Percentiles rank a stretch among this genome's conserved stretches.
phyloP scores from a whole-genome alignment of 2,329 filamentous ascomycete species.

The Neofusicoccum ribis region DNA sequence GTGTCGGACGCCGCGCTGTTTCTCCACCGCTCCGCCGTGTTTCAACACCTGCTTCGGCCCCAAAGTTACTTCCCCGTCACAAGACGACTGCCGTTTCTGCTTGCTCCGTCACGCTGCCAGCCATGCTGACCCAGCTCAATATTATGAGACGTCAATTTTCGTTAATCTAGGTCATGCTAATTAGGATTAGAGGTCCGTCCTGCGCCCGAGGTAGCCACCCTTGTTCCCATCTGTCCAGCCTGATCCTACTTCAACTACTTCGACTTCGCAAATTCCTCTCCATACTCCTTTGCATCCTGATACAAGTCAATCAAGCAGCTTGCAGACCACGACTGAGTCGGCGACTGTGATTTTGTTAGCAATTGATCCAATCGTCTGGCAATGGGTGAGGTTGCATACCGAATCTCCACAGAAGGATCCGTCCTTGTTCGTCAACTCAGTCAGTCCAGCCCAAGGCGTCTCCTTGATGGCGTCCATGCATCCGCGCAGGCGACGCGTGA shows the following conservation, averaged over 20 bases:
- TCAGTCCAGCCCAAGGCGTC: conserved; percentile 84
- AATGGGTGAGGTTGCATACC: conserved; percentile 54
- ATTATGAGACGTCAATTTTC: not conserved
- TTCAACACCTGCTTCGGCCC: not conserved
- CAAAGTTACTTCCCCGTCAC: not conserved
- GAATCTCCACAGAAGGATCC: conserved; percentile 85
- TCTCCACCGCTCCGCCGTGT: not conserved
- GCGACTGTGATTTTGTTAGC: conserved; percentile 60
- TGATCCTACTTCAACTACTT: not conserved
- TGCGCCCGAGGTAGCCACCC: not conserved
- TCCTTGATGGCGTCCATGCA: conserved; percentile 83
- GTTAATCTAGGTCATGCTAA: conserved; percentile 2
- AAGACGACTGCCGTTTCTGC: not conserved
- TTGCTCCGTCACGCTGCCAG: not conserved
- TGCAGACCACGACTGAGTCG: conserved; percentile 95
- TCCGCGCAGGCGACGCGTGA: conserved; percentile 76
- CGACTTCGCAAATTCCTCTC: conserved; percentile 22
- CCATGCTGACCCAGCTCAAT: not conserved
- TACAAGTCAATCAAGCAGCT: conserved; percentile 94
- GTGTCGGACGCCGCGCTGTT: not conserved
- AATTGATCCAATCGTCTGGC: conserved; percentile 23
- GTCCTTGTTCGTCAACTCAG: conserved; percentile 89
- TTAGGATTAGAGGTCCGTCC: conserved; percentile 6
- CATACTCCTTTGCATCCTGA: conserved; percentile 71
- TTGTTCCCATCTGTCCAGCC: not conserved